Conservation (phyloP, 2,329 filamentous ascomycete species). For the Epichloe baconii region DNA sequence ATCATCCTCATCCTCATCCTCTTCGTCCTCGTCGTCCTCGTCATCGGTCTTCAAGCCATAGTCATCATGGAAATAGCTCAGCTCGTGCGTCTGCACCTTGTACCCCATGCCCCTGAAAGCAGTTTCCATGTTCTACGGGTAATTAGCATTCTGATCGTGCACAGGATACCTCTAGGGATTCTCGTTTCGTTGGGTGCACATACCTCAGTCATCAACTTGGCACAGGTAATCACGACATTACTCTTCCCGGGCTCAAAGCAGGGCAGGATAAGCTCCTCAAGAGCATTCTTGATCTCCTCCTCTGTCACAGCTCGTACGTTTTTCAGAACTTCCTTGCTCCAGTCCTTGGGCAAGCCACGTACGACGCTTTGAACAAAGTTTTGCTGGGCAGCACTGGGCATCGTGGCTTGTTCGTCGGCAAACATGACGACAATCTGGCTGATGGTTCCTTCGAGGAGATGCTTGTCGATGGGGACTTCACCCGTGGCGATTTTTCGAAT, state of each 20-base stretch:
- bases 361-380: slow-evolving; percentile 78
- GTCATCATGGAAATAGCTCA: slow-evolving; percentile 76
- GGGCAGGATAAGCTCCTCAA: slow-evolving; percentile 63
- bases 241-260: slow-evolving; percentile 69
- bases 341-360: slow-evolving; percentile 60
- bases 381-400: slow-evolving; percentile 66
- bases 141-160: slow-evolving; percentile 30
- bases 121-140: slow-evolving; percentile 42
- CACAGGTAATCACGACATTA: slow-evolving; percentile 81
- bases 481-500: slow-evolving; percentile 65
- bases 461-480: slow-evolving; percentile 56
- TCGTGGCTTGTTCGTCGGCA: slow-evolving; percentile 79
- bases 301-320: slow-evolving; percentile 63
- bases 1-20: slow-evolving; percentile 14
- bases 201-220: slow-evolving; percentile 74
- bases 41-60: slow-evolving; percentile 67
- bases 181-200: slow-evolving; percentile 19
- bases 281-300: slow-evolving; percentile 61
- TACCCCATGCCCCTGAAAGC: slow-evolving; percentile 68
- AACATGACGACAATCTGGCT: slow-evolving; percentile 77
- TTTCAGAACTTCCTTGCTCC: slow-evolving; percentile 62
- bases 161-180: slow-evolving; percentile 19
- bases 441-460: slow-evolving; percentile 80
- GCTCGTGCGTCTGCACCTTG: slow-evolving; percentile 57
- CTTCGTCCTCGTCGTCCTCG: slow-evolving; percentile 39